These are phyloP conservation scores for Umbellularia californica DNA, from an alignment of 164 flowering plant genomes.

Conservation along the genomic window DNA sequence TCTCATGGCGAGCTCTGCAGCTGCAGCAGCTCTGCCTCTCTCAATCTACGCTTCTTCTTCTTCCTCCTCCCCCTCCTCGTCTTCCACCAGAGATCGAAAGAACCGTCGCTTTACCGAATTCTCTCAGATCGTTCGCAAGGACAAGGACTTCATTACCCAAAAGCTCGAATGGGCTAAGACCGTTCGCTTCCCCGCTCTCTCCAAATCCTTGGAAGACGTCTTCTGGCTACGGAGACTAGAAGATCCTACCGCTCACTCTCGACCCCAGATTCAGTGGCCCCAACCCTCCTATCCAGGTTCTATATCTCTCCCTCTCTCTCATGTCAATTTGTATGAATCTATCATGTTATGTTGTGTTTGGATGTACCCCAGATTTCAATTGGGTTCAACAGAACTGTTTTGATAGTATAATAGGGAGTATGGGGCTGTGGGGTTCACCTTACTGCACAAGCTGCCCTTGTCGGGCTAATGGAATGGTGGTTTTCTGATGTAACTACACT, in stretches of 20 bases:
- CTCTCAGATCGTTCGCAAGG: slow-evolving; percentile 54
- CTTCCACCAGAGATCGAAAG: neutral
- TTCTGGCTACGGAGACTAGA: slow-evolving; percentile 75
- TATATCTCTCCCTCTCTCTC: neutral
- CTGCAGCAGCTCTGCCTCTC: slow-evolving; percentile 1
- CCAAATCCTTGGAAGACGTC: slow-evolving; percentile 50
- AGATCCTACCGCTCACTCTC: slow-evolving; percentile 33
- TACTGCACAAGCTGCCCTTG: neutral
- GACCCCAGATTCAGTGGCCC: slow-evolving; percentile 37
- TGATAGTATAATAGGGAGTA: neutral
- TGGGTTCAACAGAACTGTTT: neutral
- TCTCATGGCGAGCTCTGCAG: slow-evolving; percentile 13
- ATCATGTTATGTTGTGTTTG: neutral
- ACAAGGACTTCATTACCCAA: slow-evolving; percentile 49
- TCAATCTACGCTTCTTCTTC: too few relatives aligned
- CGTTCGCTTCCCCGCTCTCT: slow-evolving; percentile 50
- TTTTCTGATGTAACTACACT: neutral
- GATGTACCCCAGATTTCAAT: neutral
- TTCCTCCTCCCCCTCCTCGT: neutral
- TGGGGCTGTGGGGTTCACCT: neutral
- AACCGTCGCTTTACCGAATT: slow-evolving; percentile 33
- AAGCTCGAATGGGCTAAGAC: slow-evolving; percentile 52
- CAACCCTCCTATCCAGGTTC: slow-evolving; percentile 72
- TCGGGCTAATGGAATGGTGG: neutral
- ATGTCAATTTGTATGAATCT: neutral